phyloP scores from a whole-genome alignment of 257 asterid species.

The Scutellaria barbata region DNA sequence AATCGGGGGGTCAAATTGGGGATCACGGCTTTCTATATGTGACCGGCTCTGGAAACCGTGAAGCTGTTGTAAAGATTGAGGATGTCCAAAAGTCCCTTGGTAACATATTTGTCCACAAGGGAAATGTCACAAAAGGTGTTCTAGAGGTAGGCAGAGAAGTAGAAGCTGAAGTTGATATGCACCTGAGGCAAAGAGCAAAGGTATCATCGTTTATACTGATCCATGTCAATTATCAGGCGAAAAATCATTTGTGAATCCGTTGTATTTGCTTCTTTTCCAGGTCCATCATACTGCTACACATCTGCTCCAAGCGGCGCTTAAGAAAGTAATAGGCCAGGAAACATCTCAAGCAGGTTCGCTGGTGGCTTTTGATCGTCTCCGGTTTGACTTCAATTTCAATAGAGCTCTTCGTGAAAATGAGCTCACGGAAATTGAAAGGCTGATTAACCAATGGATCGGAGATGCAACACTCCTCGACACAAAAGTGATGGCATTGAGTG shows the following conservation, averaged over 20 bases:
- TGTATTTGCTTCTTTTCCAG: slow-evolving; percentile 43
- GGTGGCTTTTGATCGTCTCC: slow-evolving; percentile 90
- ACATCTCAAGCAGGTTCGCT: slow-evolving; percentile 98
- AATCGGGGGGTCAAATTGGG: slow-evolving; percentile 97
- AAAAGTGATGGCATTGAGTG: slow-evolving; percentile 73
- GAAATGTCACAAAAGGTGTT: slow-evolving; percentile 69
- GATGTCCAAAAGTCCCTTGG: slow-evolving; percentile 84
- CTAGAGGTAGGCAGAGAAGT: slow-evolving; percentile 74
- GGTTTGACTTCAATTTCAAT: slow-evolving; percentile 92
- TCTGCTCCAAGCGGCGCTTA: slow-evolving; percentile 94
- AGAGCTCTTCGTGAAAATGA: slow-evolving; percentile 76
- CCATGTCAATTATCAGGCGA: neutral
- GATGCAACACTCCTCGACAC: slow-evolving; percentile 78
- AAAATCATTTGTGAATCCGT: neutral
- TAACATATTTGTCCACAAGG: slow-evolving; percentile 84
- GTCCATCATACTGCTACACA: slow-evolving; percentile 97
- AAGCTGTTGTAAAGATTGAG: slow-evolving; percentile 64
- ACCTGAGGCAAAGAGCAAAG: slow-evolving; percentile 88
- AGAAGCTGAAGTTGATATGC: slow-evolving; percentile 86
- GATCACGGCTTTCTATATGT: slow-evolving; percentile 71
- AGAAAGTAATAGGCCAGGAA: slow-evolving; percentile 83
- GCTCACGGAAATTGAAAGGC: slow-evolving; percentile 71
- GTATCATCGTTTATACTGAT: slow-evolving; percentile 40
- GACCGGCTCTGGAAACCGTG: slow-evolving; percentile 47
- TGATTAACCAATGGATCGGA: slow-evolving; percentile 84